Conservation (phyloP, 768 basidiomycete genomes). For the Rhodotorula sphaerocarpa region DNA sequence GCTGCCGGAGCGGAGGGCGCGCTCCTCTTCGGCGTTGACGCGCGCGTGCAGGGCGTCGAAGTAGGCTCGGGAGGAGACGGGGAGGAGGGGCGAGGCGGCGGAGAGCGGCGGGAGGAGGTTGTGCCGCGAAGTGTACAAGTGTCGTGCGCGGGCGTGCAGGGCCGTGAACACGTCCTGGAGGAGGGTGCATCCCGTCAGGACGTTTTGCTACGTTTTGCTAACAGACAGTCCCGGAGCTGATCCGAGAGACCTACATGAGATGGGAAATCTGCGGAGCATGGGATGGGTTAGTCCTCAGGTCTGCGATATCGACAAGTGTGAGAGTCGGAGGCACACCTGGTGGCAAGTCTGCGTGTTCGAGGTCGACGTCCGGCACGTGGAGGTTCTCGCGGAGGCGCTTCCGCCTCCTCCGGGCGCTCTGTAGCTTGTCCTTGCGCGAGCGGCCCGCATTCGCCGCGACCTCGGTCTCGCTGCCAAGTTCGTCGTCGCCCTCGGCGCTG, state of each 20-base stretch:
- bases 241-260: background rate
- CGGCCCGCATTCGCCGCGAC: background rate
- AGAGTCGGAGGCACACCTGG: background rate
- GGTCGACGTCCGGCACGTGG: background rate
- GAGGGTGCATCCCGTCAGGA: too few species aligned
- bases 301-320: too few species aligned
- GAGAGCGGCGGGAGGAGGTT: constrained; percentile 24
- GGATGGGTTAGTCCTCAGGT: too few species aligned
- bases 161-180: constrained; percentile 19
- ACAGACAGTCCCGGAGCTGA: too few species aligned
- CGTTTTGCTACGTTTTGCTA: too few species aligned
- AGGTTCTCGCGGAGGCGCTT: background rate
- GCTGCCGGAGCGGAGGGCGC: background rate
- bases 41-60: background rate
- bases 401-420: background rate
- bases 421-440: background rate
- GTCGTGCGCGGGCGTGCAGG: constrained; percentile 10
- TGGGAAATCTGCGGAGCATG: constrained; percentile 1
- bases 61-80: background rate
- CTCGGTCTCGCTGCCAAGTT: background rate
- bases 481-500: constrained; percentile 1
- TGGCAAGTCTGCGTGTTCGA: background rate
- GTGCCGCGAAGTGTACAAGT: background rate
- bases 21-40: background rate
- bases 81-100: background rate